Percentiles rank a stretch among this genome's conserved stretches.
Conservation (phyloP, 352 stramenopile species). For the Phytophthora cajani region DNA sequence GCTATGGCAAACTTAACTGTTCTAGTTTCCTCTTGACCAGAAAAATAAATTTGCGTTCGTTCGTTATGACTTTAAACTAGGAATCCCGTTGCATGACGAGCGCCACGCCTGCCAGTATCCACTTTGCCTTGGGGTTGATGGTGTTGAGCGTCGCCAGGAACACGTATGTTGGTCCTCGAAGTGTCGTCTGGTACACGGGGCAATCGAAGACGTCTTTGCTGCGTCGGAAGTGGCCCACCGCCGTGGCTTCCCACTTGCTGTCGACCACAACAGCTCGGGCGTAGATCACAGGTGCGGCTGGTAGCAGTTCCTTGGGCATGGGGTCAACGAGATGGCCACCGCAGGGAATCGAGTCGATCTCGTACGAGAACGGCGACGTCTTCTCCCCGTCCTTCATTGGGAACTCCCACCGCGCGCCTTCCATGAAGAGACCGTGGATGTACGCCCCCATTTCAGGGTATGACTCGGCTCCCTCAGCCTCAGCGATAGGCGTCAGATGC, state of each 20-base stretch:
- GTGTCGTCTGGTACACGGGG: conserved; percentile 96
- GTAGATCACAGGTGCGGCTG: conserved; percentile 90
- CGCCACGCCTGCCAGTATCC: conserved; percentile 92
- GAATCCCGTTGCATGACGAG: conserved; percentile 94
- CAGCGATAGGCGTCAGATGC: conserved; percentile 87
- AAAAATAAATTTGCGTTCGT: conserved; percentile 13
- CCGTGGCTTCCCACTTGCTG: conserved; percentile 92
- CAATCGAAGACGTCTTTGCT: conserved; percentile 92
- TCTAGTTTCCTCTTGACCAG: conserved; percentile 4
- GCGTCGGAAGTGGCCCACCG: conserved; percentile 94
- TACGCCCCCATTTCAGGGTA: conserved; percentile 90
- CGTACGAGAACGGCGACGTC: conserved; percentile 76
- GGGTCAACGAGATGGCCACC: conserved; percentile 90
- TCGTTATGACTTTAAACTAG: conserved; percentile 35
- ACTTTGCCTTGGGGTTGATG: conserved; percentile 84
- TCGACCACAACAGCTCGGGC: conserved; percentile 94
- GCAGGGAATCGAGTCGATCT: conserved; percentile 89
- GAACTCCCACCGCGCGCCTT: conserved; percentile 93
- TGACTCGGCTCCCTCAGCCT: conserved; percentile 65
- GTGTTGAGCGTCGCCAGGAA: conserved; percentile 97
- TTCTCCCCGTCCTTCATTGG: conserved; percentile 79
- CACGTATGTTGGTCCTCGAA: conserved; percentile 95
- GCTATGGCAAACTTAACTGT: conserved; percentile 1
- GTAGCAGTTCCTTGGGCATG: conserved; percentile 94
- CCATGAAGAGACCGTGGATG: conserved; percentile 95